Evolutionary conservation across 176 grass and related monocot genomes (phyloP), one percentile per base, ranked within the genome.

Genomic region (Bolboschoenus planiculmis): DNA sequence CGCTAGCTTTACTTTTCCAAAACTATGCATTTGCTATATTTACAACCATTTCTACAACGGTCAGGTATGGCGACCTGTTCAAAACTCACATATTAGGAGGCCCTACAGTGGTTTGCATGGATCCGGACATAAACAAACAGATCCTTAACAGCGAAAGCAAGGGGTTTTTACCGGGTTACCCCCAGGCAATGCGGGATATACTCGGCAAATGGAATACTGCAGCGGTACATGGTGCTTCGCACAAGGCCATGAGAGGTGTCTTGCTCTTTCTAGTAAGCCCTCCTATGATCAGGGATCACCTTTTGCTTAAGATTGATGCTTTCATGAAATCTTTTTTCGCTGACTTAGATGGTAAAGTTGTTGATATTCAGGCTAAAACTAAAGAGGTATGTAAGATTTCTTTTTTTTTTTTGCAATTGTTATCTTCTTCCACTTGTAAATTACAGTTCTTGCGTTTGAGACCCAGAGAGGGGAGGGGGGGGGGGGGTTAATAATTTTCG

Each of bases 351-450:
- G 85, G 79, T 27, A 4, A 72, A 76, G 63, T 83, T 42, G 46
- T 87, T 48, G 85, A 87, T 59, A 81, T 87, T 23, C 85, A 87
- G 31, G 85, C 65, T n/a, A 87, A 87, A 83, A 82, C 85, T 20
- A 87, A 83, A 71, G 78, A 87, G 85, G 85, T 87, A 36, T 14
- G 13, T 14, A 26, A 46, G 1, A 20, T 46, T 4, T 74, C 0
- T 15, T 46, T 46, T 47, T 46, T 74, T 1, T 15, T 46, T 46
- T 47, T 46, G 4, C 42, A 24, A 73, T 73, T 65, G 13, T 5
- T 65, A 14, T 63, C 15, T 61, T 29, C n/a, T n/a, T 13, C 7
- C 33, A 68, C 1, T 40, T 37, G 8, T 40, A 68, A n/a, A 67
- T 67, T 67, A 37, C 34, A n/a, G 34, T 68, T 30, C 0, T 26